These are phyloP conservation scores for Thozetella sp. DNA, from an alignment of 495 filamentous ascomycete species.

Conservation along the genomic window DNA sequence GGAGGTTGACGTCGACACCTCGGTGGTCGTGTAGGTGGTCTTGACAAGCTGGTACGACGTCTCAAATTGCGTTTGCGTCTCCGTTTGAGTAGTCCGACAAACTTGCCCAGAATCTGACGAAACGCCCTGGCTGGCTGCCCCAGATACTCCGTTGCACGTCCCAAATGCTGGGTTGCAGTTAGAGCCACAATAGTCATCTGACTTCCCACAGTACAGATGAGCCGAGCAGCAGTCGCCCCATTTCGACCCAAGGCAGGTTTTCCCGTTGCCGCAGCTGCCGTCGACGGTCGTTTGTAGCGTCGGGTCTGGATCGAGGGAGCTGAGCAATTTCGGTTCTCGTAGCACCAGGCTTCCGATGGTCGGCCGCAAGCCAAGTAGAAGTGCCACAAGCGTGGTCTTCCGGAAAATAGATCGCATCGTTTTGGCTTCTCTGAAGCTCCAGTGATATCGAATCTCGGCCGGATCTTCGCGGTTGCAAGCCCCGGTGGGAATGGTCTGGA, in stretches of 20 bases:
- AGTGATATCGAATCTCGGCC: no score
- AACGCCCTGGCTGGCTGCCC: not conserved
- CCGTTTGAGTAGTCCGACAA: not conserved
- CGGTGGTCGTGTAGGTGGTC: slow-evolving; percentile 1
- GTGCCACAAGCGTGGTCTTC: not conserved
- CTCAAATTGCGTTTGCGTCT: not conserved
- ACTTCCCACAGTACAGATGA: slow-evolving; percentile 1
- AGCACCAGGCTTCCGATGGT: not conserved
- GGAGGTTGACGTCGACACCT: not conserved
- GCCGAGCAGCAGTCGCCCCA: slow-evolving; percentile 4
- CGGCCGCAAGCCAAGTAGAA: not conserved
- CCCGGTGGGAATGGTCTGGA: not conserved
- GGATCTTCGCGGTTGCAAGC: no score
- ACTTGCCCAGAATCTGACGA: not conserved
- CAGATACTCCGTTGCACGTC: not conserved
- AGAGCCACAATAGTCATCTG: not conserved
- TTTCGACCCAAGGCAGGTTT: not conserved
- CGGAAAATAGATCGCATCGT: not conserved
- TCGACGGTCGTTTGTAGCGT: not conserved
- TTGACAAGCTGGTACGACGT: not conserved
- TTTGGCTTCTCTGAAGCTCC: no score
- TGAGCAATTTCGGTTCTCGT: not conserved
- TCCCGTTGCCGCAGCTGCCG: slow-evolving; percentile 1
- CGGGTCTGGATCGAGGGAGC: not conserved
- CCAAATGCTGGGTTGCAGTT: slow-evolving; percentile 5